Evolutionary conservation across 2,329 filamentous ascomycete genomes (phyloP).

Genomic region (Claviceps quebecensis): DNA sequence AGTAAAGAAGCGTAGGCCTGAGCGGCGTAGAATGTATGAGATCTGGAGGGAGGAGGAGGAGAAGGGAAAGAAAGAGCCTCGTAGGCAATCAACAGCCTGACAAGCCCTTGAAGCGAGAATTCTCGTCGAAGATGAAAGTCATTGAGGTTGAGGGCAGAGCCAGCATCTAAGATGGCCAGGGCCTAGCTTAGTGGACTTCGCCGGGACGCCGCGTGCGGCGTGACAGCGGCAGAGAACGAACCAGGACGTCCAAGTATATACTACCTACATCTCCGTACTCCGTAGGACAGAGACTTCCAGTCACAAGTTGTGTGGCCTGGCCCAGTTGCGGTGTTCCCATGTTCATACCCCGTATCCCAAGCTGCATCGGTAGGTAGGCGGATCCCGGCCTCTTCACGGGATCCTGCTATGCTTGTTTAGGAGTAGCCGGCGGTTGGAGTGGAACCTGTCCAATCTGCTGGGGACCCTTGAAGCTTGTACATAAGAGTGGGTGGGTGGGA

Average conservation of each 20-base stretch:
- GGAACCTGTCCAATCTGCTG: conserved; percentile 3
- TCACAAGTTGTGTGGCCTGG: not conserved
- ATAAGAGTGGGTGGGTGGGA: not conserved
- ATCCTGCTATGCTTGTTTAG: conserved; percentile 3
- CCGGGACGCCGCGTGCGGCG: not conserved
- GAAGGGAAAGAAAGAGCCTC: not conserved
- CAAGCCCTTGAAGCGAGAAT: not conserved
- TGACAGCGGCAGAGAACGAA: not conserved
- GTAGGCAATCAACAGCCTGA: not conserved
- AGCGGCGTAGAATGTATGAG: not conserved
- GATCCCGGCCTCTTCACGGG: conserved; percentile 2
- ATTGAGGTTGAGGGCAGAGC: conserved; percentile 1
- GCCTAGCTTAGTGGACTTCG: conserved; percentile 1
- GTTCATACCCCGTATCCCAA: not conserved
- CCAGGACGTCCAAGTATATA: not conserved
- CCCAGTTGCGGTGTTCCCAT: not conserved
- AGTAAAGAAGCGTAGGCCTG: not conserved
- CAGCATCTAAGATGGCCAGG: conserved; percentile 2
- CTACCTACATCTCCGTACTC: too few species aligned
- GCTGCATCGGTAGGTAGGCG: not conserved
- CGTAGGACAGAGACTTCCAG: not conserved
- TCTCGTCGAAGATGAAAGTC: not conserved
- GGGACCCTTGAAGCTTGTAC: not conserved
- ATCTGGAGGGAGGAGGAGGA: not conserved
- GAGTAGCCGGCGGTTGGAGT: conserved; percentile 5